phyloP scores from a whole-genome alignment of 1,139 yeast genomes.

The Pichia norvegensis region DNA sequence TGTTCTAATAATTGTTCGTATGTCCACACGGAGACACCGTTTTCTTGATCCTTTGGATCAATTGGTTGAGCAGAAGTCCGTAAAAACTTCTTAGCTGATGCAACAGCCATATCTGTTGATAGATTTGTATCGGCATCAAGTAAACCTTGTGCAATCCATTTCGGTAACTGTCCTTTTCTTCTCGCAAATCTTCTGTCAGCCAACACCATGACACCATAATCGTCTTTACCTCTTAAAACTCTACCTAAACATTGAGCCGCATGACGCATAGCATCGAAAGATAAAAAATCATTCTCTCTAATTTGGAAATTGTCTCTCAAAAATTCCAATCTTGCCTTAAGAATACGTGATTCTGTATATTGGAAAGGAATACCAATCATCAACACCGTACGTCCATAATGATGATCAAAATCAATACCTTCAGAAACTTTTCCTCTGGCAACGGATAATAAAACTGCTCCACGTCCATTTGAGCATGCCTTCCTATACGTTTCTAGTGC shows the following conservation, averaged over 20 bases:
- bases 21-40: slow-evolving; percentile 90
- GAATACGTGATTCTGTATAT: slow-evolving; percentile 91
- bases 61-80: slow-evolving; percentile 93
- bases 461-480: slow-evolving; percentile 96
- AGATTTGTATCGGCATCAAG: slow-evolving; percentile 85
- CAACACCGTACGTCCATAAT: slow-evolving; percentile 91
- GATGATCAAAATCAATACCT: slow-evolving; percentile 99
- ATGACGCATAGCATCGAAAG: slow-evolving; percentile 99
- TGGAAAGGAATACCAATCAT: slow-evolving; percentile 99
- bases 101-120: slow-evolving; percentile 96
- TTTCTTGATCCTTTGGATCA: slow-evolving; percentile 79
- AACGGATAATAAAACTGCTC: slow-evolving; percentile 90
- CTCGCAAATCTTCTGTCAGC: slow-evolving; percentile 90
- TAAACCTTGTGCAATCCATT: slow-evolving; percentile 93
- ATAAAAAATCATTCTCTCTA: slow-evolving; percentile 84
- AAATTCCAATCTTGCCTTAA: slow-evolving; percentile 90
- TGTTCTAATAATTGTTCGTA: slow-evolving; percentile 54
- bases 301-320: slow-evolving; percentile 88
- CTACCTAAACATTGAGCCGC: slow-evolving; percentile 99
- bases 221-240: slow-evolving; percentile 94
- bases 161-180: slow-evolving; percentile 82
- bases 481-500: slow-evolving; percentile 93
- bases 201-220: slow-evolving; percentile 95
- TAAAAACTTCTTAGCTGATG: slow-evolving; percentile 85
- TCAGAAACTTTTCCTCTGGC: slow-evolving; percentile 99